Evolutionary conservation across 257 asterid genomes (phyloP), one percentile per base, ranked within the genome.

Genomic region (Solanum lycopersicoides): DNA sequence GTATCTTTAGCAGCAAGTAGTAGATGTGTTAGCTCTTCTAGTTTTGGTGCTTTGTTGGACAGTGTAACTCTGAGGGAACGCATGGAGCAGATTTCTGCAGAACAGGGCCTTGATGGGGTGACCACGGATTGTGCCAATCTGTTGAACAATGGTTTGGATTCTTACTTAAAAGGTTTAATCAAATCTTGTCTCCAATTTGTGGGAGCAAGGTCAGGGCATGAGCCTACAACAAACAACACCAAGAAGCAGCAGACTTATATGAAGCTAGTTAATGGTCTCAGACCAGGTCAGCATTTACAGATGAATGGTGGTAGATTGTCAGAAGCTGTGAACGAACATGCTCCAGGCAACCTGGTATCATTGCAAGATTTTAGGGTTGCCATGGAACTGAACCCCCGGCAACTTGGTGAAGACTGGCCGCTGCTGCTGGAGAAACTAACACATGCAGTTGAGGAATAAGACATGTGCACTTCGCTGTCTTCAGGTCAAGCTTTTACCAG

Each of bases 401-500:
- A 93, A 90, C 97, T 96, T 37, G 99, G 98, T 18, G 97, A 94
- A 93, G 96, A 95, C 89, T 96, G 98, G 99, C 94, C 99, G 32
- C 89, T 94, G 91, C 92, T 94, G 88, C 92, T 95, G 66, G 99
- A 96, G 93, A 94, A 90, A 90, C 90, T 96, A 89, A 90, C 92
- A 42, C 91, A 75, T 60, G 88, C 95, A 87, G 92, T 91, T 87
- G 97, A 94, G 88, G 95, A 92, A 92, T 94, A 90, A 91, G 56
- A 75, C 68, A 25, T 34, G 90, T 89, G 82, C 68, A 80, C 75
- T 89, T 83, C 84, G 91, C 74, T 89, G 76, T 89, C 90, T 91
- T 63, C 71, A 85, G 23, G 89, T 90, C 86, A 87, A 89, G 83
- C 87, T 82, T 69, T 74, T 79, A 60, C 63, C 85, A 82, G 71